Base-by-base conservation (phyloP, 495 filamentous ascomycete species). In the Tetracladium setigerum region DNA sequence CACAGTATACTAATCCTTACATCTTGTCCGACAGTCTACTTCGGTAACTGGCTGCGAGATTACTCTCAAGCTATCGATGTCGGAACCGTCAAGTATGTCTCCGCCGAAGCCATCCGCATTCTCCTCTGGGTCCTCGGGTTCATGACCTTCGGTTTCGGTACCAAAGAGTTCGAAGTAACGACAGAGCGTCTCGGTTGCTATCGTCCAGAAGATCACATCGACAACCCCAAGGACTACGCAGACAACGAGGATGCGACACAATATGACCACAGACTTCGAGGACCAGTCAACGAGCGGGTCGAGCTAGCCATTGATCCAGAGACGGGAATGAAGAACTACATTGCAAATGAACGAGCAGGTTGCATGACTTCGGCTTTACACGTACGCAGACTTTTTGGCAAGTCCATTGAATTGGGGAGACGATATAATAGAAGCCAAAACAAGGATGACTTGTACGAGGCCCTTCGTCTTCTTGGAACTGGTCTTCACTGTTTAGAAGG, bases 91-190 rank as follows among this genome's bases (percentile, higher is more conserved):
- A 95, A 94, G 68, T 77, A 81, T 46, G 89, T 95, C 53, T 87
- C 84, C 44, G 83, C 86, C 16, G 86, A 92, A 63, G 90, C 89
- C 50, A 92, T 95, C 55, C 80, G 89, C 30, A 85, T 94, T 34
- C 69, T 95, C 3, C 74, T 89, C 15, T 96, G 89, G 89, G 77
- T 96, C 46, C 75, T 96, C 19, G 86, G 86, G 1, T 95, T 96
- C 65, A 79, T 96, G 68, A 83, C 80, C 42, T 92, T 95, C 65
- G 92, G 92, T 16, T 98, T 94, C 70, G 92, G 89, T 13, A 97
- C 92, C 0, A 85, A 73, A n/a, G 92, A 98, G 61, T 98, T 95
- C 59, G 92, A 98, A 61, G 92, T 98, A 38, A 98, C 92, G 5
- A 75, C 84, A 3, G 90, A 96, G 35, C 74, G 92, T 7, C 74